Base-by-base conservation (phyloP, 106 monocot genomes). In the Agapanthus africanus region DNA sequence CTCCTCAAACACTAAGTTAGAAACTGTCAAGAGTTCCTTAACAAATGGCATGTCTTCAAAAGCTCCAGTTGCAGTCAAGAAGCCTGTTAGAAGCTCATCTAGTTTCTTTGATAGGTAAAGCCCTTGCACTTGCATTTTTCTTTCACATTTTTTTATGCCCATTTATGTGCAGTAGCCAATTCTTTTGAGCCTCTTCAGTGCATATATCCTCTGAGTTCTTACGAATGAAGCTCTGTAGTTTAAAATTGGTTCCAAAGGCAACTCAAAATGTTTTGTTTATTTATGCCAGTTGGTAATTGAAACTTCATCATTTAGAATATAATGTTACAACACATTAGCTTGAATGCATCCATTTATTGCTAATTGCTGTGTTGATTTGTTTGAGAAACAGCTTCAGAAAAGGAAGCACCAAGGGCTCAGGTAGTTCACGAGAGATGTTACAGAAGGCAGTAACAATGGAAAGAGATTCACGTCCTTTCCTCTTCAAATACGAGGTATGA, bases 401-500 rank as follows among this genome's bases (percentile, higher is more conserved):
- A 72, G 63, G 60, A 63, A 79, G 71, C 50, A 54, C 49, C 40
- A 76, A 49, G 13, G 82, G 76, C 31, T 63, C 73, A 27, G 69
- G 68, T 57, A 70, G 10, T 65, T 34, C 50, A 16, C 70, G 28
- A 36, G 77, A 67, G 10, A 40, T 31, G 52, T 33, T 59, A 26
- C 74, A 66, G 34, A 74, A 84, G 62, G 66, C 40, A 61, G 79
- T 76, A 66, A 90, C 87, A 47, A 74, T 21, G 15, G 64, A 82
- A 79, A 87, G 86, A 73, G 87, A 90, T 75, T 80, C 77, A 11
- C 83, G 90, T 22, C 93, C 93, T 61, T 63, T 90, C 2, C 74
- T 94, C 62, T 90, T 94, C 82, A 94, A 90, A 79, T 94, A 90
- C 76, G 93, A 94, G 90, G 93, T 94, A 71, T 26, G 22, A 18